Percentiles rank a stretch among this genome's conserved stretches.
phyloP scores from a whole-genome alignment of 306 rosid species.

The Malus asiatica region DNA sequence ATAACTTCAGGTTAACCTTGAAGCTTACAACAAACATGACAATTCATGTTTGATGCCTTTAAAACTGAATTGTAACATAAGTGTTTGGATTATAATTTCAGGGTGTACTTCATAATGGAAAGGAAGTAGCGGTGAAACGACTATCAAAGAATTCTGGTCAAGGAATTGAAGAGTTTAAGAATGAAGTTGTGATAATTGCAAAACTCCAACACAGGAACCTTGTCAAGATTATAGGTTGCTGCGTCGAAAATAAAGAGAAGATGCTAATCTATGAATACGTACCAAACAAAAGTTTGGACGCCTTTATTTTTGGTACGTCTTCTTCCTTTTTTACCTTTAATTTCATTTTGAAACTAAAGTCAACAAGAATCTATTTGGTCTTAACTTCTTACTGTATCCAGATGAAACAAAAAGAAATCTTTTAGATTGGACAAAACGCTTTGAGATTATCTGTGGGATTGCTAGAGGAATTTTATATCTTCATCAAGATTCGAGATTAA shows the following conservation, averaged over 20 bases:
- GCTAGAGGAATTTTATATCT: slow-evolving; percentile 57
- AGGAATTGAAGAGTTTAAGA: slow-evolving; percentile 56
- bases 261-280: slow-evolving; percentile 60
- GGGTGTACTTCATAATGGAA: slow-evolving; percentile 12
- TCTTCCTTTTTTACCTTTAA: background rate
- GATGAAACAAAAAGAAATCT: slow-evolving; percentile 12
- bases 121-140: slow-evolving; percentile 37
- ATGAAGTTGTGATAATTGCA: slow-evolving; percentile 47
- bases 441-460: slow-evolving; percentile 32
- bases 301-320: slow-evolving; percentile 39
- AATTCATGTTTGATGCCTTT: too few relatives aligned
- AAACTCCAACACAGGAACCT: slow-evolving; percentile 67
- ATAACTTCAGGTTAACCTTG: background rate
- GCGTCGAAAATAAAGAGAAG: slow-evolving; percentile 38
- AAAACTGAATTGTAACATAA: too few relatives aligned
- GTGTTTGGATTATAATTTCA: background rate
- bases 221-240: slow-evolving; percentile 50
- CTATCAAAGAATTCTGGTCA: slow-evolving; percentile 46
- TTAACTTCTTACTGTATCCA: too few relatives aligned
- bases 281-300: slow-evolving; percentile 49
- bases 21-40: too few relatives aligned
- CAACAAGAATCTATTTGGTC: too few relatives aligned
- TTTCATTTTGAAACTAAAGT: too few relatives aligned
- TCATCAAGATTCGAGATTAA: slow-evolving; percentile 56
- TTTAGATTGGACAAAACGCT: slow-evolving; percentile 41